Conservation (phyloP, 1,284 basidiomycete genomes). For the Volvariella volvacea region DNA sequence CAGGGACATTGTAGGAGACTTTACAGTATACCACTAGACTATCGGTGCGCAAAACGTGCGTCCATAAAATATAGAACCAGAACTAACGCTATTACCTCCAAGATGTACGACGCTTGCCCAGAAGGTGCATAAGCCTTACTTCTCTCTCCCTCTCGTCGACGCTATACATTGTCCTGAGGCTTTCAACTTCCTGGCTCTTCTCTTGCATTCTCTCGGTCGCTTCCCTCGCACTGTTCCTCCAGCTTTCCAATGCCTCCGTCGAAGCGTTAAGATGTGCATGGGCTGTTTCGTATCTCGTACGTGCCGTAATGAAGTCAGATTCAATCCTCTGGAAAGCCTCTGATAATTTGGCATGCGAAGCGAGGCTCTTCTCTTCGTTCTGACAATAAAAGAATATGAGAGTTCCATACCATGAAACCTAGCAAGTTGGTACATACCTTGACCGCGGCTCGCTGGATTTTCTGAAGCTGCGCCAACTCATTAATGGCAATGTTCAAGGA, state of each 20-base stretch:
- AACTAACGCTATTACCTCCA: slow-evolving; percentile 7
- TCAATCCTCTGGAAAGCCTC: slow-evolving; percentile 41
- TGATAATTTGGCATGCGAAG: slow-evolving; percentile 35
- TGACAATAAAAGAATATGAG: slow-evolving; percentile 15
- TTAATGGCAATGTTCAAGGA: slow-evolving; percentile 37
- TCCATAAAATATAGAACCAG: not conserved
- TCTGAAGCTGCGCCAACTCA: slow-evolving; percentile 48
- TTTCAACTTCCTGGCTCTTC: slow-evolving; percentile 48
- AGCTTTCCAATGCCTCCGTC: slow-evolving; percentile 37
- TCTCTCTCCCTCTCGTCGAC: slow-evolving; percentile 48
- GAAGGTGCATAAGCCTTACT: slow-evolving; percentile 33
- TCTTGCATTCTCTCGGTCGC: slow-evolving; percentile 44
- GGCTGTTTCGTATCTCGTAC: slow-evolving; percentile 38
- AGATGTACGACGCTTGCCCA: slow-evolving; percentile 5
- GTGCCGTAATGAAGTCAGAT: slow-evolving; percentile 38
- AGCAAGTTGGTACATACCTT: slow-evolving; percentile 29
- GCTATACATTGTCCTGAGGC: slow-evolving; percentile 38
- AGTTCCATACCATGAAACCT: not conserved
- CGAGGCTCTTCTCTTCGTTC: slow-evolving; percentile 41
- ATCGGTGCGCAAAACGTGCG: not conserved
- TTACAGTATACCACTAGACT: slow-evolving; percentile 12
- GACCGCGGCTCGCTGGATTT: slow-evolving; percentile 43
- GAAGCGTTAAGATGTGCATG: slow-evolving; percentile 36
- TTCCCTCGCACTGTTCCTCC: slow-evolving; percentile 35
- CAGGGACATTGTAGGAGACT: slow-evolving; percentile 43